Percentiles rank a stretch among this genome's conserved stretches.
Evolutionary conservation across 139 green algal genomes (phyloP).

Genomic region (Volvox africanus): DNA sequence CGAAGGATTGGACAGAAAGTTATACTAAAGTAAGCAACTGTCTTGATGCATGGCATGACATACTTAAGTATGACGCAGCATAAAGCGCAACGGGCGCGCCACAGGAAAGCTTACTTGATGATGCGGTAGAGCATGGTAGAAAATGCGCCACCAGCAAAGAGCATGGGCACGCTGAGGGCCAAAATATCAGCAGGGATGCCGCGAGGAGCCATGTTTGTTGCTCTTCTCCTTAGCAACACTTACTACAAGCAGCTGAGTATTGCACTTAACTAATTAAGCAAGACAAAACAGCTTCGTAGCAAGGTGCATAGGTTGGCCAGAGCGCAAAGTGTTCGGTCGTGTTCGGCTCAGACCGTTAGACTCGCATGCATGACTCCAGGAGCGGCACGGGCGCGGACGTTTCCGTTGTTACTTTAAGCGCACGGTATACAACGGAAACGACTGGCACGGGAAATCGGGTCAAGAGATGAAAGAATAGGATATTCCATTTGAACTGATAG

Average conservation of each 20-base stretch:
- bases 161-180: conserved; percentile 6
- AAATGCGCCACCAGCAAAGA: conserved; percentile 37
- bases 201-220: conserved; percentile 14
- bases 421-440: not conserved
- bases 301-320: not conserved
- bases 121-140: conserved; percentile 29
- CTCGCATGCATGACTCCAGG: not conserved
- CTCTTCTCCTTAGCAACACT: not conserved
- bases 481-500: too few relatives aligned
- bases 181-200: conserved; percentile 44
- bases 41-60: too few relatives aligned
- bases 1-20: too few relatives aligned
- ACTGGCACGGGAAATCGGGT: too few relatives aligned
- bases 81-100: not conserved
- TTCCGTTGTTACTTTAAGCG: not conserved
- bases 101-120: not conserved
- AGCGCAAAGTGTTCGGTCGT: not conserved
- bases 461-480: too few relatives aligned
- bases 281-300: not conserved
- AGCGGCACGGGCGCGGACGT: not conserved
- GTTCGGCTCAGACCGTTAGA: not conserved
- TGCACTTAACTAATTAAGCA: not conserved
- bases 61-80: too few relatives aligned
- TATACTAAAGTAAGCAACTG: too few relatives aligned
- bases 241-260: not conserved